These are phyloP conservation scores for Podospora sp. DNA, from an alignment of 495 filamentous ascomycete genomes.

Conservation along the genomic window DNA sequence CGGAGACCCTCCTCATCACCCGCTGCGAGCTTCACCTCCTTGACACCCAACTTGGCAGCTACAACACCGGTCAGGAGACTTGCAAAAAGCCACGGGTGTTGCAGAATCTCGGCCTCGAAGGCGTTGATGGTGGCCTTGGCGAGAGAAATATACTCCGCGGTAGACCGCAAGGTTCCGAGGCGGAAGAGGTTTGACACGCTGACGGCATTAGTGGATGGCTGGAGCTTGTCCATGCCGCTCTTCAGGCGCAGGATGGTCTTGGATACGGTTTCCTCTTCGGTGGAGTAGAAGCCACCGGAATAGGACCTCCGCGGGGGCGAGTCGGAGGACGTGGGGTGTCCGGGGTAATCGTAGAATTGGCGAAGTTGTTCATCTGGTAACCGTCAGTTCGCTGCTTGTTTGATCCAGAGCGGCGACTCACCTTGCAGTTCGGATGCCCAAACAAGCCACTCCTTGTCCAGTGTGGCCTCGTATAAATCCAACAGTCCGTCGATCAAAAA, in stretches of 20 bases:
- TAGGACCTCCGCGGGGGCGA: slow-evolving; percentile 44
- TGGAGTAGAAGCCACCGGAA: slow-evolving; percentile 85
- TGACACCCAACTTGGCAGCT: slow-evolving; percentile 59
- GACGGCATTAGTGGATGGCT: slow-evolving; percentile 85
- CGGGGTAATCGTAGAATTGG: slow-evolving; percentile 63
- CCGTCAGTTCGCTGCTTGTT: neutral
- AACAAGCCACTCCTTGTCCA: slow-evolving; percentile 74
- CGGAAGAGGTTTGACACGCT: slow-evolving; percentile 82
- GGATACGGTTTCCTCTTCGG: slow-evolving; percentile 60
- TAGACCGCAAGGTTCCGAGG: slow-evolving; percentile 69
- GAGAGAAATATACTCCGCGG: slow-evolving; percentile 61
- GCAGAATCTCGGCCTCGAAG: slow-evolving; percentile 86
- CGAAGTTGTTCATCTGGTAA: slow-evolving; percentile 63
- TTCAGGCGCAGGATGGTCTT: slow-evolving; percentile 87
- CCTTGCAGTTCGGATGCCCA: slow-evolving; percentile 85
- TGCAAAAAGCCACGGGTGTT: slow-evolving; percentile 88
- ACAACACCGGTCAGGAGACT: slow-evolving; percentile 78
- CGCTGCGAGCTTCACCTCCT: slow-evolving; percentile 10
- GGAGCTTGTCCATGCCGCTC: slow-evolving; percentile 87
- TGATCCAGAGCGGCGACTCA: slow-evolving; percentile 74
- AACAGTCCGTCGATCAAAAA: slow-evolving; percentile 83
- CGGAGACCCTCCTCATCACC: slow-evolving; percentile 15
- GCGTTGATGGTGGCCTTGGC: slow-evolving; percentile 76
- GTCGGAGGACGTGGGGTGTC: slow-evolving; percentile 25
- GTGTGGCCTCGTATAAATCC: slow-evolving; percentile 85